phyloP scores from a whole-genome alignment of 2,329 filamentous ascomycete species.

The Microascus cirrosus region DNA sequence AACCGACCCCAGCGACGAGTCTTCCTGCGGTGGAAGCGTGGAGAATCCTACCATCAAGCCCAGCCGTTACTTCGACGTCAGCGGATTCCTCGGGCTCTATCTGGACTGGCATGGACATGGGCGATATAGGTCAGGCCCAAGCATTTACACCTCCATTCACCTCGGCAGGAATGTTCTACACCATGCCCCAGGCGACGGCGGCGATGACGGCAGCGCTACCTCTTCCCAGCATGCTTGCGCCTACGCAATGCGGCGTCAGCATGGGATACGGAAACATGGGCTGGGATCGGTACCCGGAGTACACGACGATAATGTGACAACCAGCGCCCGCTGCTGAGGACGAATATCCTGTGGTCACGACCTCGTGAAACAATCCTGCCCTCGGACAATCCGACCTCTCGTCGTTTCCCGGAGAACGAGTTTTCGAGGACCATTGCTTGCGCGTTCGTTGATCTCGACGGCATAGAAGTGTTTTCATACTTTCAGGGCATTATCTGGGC shows the following conservation, averaged over 20 bases:
- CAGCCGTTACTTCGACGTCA: slow-evolving; percentile 60
- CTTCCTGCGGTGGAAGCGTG: slow-evolving; percentile 72
- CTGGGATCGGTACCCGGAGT: slow-evolving; percentile 80
- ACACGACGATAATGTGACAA: slow-evolving; percentile 79
- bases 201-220: slow-evolving; percentile 65
- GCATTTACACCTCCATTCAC: slow-evolving; percentile 66
- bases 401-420: slow-evolving; percentile 4
- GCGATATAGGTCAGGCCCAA: slow-evolving; percentile 64
- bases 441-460: not conserved
- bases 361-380: slow-evolving; percentile 8
- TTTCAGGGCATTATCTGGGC: slow-evolving; percentile 1
- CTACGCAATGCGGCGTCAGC: slow-evolving; percentile 61
- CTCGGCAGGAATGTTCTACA: slow-evolving; percentile 67
- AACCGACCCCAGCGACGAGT: slow-evolving; percentile 51
- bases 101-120: slow-evolving; percentile 71
- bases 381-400: slow-evolving; percentile 3
- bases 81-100: slow-evolving; percentile 60
- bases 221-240: slow-evolving; percentile 75
- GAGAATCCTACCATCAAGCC: slow-evolving; percentile 84
- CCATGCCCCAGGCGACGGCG: slow-evolving; percentile 61
- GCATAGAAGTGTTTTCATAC: not conserved
- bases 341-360: slow-evolving; percentile 35
- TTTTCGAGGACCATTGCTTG: slow-evolving; percentile 1
- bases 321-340: slow-evolving; percentile 35
- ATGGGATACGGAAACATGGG: slow-evolving; percentile 9